Base-by-base conservation (phyloP, 2,329 filamentous ascomycete genomes). In the Paraphoma chrysanthemicola region DNA sequence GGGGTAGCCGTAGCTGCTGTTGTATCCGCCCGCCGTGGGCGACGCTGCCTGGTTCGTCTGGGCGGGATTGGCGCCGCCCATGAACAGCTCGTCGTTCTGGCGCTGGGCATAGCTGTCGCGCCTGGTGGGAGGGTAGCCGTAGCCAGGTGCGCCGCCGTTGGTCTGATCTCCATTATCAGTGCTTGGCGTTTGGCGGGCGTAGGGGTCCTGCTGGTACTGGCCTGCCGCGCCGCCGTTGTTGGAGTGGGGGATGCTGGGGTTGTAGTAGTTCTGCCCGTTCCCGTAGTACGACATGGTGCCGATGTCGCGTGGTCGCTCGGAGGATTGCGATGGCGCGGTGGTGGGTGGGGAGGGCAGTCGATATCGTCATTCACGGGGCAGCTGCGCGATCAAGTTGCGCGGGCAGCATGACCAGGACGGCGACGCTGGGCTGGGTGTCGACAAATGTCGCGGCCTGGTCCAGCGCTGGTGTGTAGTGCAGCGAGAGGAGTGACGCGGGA, bases 141-240 rank as follows among this genome's bases (percentile, higher is more conserved):
- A 74, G 54, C 68, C 69, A 14, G 68, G 64, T 43, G 78, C 76
- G 54, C 79, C 68, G 23, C 68, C 78, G 53, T 87, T 86, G 47
- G 80, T 78, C 73, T 94, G 90, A 74, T 95, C 91, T 62, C 89
- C 90, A 64, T 84, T 86, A 74, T 92, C 88, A 80, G 91, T 93
- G 80, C 90, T 94, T 47, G 86, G 84, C 62, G 86, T 84, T 63
- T 90, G 83, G 57, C 78, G 79, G 60, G 81, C 63, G 60, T 77
- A 71, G n/a, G 69, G 60, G 56, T 73, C 71, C 52, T 74, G 23
- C 23, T 23, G 73, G 55, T 77, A 75, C 44, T 70, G 71, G 56
- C 60, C 59, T 16, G 77, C 68, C 17, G 77, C 68, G 56, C 74
- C 74, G 57, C 74, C 74, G 48, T 77, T 75, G 51, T 70, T 76